These are phyloP conservation scores for Zymoseptoria pseudotritici DNA, from an alignment of 2,329 filamentous ascomycete species.

Conservation along the genomic window DNA sequence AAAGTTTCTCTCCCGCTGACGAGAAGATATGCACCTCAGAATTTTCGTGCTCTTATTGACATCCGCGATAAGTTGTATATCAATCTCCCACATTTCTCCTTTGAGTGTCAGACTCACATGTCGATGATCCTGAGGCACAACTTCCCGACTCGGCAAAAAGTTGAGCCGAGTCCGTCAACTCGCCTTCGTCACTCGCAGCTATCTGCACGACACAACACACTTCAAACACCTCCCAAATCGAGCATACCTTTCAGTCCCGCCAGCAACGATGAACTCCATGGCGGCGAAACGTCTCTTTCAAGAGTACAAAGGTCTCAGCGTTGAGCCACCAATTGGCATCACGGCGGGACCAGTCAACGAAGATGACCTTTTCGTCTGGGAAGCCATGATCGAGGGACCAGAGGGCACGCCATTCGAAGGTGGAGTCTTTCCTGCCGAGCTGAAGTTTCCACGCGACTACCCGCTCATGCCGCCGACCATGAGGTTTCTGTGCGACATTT, in stretches of 20 bases:
- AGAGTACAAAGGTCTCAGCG: constrained; percentile 90
- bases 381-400: constrained; percentile 90
- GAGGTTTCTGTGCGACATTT: constrained; percentile 89
- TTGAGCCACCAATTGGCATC: constrained; percentile 95
- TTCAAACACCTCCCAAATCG: background rate
- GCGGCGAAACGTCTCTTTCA: constrained; percentile 76
- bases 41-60: too few species aligned
- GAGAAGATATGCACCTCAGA: background rate
- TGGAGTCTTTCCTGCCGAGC: constrained; percentile 87
- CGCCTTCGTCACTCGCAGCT: background rate
- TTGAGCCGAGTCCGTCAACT: background rate
- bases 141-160: background rate
- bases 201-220: background rate
- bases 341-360: constrained; percentile 87
- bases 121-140: too few species aligned
- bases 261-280: constrained; percentile 33
- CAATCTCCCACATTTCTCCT: too few species aligned
- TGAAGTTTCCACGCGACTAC: constrained; percentile 93
- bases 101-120: too few species aligned
- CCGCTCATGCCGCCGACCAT: constrained; percentile 93
- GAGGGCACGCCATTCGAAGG: constrained; percentile 95
- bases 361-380: constrained; percentile 94
- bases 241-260: background rate
- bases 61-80: too few species aligned
- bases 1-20: background rate